Percentiles rank a stretch among this genome's conserved stretches.
phyloP scores from a whole-genome alignment of 176 grass and related monocot genomes.

The Aegilops bicornis region DNA sequence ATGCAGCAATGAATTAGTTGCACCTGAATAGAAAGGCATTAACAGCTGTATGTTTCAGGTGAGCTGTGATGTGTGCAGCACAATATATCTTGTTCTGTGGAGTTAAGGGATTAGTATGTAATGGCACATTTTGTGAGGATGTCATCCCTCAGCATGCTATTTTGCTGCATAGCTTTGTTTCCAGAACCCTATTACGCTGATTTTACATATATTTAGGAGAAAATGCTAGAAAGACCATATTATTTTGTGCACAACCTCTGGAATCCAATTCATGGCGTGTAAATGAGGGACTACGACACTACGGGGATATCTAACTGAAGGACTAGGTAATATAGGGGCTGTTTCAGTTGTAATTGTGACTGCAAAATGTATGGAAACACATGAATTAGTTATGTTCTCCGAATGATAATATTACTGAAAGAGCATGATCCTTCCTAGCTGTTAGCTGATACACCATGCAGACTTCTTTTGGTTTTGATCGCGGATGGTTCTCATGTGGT shows the following conservation, averaged over 20 bases:
- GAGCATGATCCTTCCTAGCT: conserved; percentile 92
- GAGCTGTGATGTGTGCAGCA: background rate
- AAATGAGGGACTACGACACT: background rate
- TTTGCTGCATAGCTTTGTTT: background rate
- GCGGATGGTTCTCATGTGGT: conserved; percentile 64
- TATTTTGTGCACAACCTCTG: conserved; percentile 9
- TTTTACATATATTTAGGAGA: background rate
- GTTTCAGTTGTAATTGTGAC: conserved; percentile 18
- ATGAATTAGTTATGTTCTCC: background rate
- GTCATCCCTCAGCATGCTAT: background rate
- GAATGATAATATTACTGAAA: conserved; percentile 56
- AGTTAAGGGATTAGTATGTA: background rate
- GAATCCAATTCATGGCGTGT: background rate
- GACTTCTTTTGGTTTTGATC: conserved; percentile 86
- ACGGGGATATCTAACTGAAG: background rate
- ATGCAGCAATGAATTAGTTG: background rate
- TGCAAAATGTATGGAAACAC: background rate
- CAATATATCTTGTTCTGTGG: background rate
- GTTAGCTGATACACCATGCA: conserved; percentile 86
- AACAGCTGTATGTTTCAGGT: background rate
- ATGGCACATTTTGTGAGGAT: background rate
- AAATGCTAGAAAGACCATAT: background rate
- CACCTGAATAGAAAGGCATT: background rate
- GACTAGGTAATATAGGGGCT: background rate
- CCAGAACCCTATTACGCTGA: background rate